These are phyloP conservation scores for Pseudonectria buxi DNA, from an alignment of 2,329 filamentous ascomycete genomes.

Conservation along the genomic window DNA sequence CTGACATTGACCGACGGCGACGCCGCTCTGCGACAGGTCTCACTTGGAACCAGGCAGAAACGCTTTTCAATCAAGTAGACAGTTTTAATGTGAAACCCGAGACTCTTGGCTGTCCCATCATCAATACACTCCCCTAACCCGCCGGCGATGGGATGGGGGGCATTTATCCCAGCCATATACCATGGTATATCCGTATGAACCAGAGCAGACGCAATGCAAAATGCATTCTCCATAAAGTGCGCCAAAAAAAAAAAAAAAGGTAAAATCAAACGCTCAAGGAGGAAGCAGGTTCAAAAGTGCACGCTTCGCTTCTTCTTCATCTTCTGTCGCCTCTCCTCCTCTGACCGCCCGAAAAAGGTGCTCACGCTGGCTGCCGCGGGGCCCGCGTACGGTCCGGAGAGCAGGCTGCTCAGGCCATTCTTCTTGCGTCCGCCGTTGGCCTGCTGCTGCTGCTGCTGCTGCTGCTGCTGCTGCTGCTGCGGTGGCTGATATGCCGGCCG, in stretches of 20 bases:
- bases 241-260: conserved; percentile 6
- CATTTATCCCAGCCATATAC: no score
- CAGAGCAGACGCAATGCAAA: no score
- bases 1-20: no score
- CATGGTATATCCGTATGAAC: no score
- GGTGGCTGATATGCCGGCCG: conserved; percentile 7
- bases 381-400: conserved; percentile 28
- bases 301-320: conserved; percentile 42
- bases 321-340: conserved; percentile 35
- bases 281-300: conserved; percentile 30
- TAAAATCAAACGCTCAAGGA: conserved; percentile 1
- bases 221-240: conserved; percentile 1
- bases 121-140: no score
- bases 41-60: no score
- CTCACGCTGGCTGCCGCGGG: conserved; percentile 39
- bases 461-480: conserved; percentile 15
- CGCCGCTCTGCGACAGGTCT: no score
- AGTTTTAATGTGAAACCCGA: no score
- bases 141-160: no score
- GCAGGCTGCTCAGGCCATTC: conserved; percentile 23
- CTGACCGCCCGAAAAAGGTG: conserved; percentile 35
- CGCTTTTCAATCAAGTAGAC: no score
- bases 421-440: conserved; percentile 13
- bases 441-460: conserved; percentile 13
- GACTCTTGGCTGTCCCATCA: no score